Evolutionary conservation across 768 basidiomycete genomes (phyloP), one percentile per base, ranked within the genome.

Genomic region (Favolaschia claudopus): DNA sequence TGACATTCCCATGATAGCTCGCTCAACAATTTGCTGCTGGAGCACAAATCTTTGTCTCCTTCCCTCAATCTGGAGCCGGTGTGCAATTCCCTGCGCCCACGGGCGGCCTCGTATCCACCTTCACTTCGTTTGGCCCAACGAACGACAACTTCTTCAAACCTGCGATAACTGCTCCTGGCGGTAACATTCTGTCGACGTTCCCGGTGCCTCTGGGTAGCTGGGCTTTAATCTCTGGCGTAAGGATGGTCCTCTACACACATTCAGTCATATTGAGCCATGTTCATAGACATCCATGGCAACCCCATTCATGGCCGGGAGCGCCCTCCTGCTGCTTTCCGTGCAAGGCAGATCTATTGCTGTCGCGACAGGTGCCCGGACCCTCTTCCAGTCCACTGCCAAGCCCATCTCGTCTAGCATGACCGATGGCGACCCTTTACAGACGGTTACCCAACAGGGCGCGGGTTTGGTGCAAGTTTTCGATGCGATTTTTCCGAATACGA

Each of bases 101-200:
- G 5, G 87, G 85, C 17, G 87, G 87, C 13, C 76, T 86, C 38
- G 80, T 86, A 19, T 86, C 84, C 1, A 67, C 71, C 19, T 86
- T 85, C 70, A 80, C 83, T 8, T 76, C 74, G 72, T 86, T 82
- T 55, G 88, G 88, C 2, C 87, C 87, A 1, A 78, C 84, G 5
- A 82, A 86, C 66, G 86, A 89, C 65, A 76, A 86, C 60, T 80
- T 73, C 73, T 82, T 83, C 77, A 85, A 85, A 51, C 83, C 85
- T 10, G 75, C 83, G 12, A 67, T 86, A 48, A 74, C 83, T 27
- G 81, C 84, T 6, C 83, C 84, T 0, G 85, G 85, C 10, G 83
- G 82, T 1, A 79, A 80, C 66, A 82, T 84, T 45, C 64, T 83
- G 24, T 82, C 80, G 0, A 82, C 82, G 2, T 67, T 76, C 28